A percentile compares a stretch with the other conserved stretches of the same genome.
Conservation (phyloP, 1,284 basidiomycete genomes). For the Gastroboletus turbinatus region DNA sequence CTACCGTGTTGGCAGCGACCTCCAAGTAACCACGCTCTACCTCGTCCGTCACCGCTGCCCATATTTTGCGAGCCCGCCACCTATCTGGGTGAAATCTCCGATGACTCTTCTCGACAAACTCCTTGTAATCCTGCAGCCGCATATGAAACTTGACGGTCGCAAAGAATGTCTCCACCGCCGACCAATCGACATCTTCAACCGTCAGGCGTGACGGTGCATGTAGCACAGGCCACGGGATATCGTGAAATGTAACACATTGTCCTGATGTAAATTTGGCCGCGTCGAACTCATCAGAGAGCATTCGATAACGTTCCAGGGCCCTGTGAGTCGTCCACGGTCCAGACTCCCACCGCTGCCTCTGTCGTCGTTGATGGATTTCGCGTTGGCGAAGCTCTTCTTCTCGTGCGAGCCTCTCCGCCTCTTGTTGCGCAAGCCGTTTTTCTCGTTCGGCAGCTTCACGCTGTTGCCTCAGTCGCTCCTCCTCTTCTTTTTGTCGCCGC, state of each 20-base stretch:
- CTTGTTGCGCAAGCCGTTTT: slow-evolving; percentile 25
- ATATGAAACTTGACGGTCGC: slow-evolving; percentile 47
- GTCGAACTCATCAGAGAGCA: slow-evolving; percentile 62
- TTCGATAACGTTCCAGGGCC: slow-evolving; percentile 65
- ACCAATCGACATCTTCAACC: slow-evolving; percentile 67
- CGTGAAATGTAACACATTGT: slow-evolving; percentile 53
- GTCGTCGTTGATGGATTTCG: slow-evolving; percentile 42
- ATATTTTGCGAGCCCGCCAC: slow-evolving; percentile 36
- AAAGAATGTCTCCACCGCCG: slow-evolving; percentile 71
- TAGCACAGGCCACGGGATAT: slow-evolving; percentile 72
- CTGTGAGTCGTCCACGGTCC: slow-evolving; percentile 58
- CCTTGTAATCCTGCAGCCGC: slow-evolving; percentile 57
- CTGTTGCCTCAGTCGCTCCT: slow-evolving; percentile 34
- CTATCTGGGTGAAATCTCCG: slow-evolving; percentile 44
- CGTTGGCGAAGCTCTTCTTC: slow-evolving; percentile 39
- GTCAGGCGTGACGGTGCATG: slow-evolving; percentile 48
- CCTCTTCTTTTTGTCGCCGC: slow-evolving; percentile 38
- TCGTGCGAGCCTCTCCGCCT: slow-evolving; percentile 31
- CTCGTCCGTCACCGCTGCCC: slow-evolving; percentile 32
- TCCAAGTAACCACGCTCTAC: slow-evolving; percentile 32
- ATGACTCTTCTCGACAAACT: slow-evolving; percentile 66
- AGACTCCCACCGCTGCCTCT: slow-evolving; percentile 49
- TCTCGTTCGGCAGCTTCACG: slow-evolving; percentile 36
- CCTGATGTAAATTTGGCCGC: slow-evolving; percentile 50
- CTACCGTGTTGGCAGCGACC: slow-evolving; percentile 37